Base-by-base conservation (phyloP, 345 rosid species). In the Moringa oleifera region DNA sequence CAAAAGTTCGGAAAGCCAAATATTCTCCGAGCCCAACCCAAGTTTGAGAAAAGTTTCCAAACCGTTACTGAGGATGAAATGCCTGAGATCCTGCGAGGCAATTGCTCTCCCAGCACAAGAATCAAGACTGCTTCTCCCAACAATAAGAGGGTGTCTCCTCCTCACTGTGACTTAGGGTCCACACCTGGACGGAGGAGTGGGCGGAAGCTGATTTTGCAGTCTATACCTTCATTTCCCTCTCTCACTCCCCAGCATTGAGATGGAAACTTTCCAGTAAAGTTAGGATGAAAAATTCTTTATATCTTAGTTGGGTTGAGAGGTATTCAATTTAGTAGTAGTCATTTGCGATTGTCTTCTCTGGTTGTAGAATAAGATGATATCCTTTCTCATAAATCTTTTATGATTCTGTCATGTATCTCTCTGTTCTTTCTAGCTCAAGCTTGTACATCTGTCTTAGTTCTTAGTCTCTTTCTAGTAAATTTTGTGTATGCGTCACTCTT, bases 71-170 rank as follows among this genome's bases (percentile, higher is more conserved):
- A 85, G 33, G 88, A 85, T 1, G 78, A 81, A 55, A 79, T 87
- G 71, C 96, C 96, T 0, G 90, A 86, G 63, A 75, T 84, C 68
- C 87, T 94, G 4, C 73, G 57, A 59, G 80, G 72, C 59, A 75
- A 68, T 68, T 23, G 53, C 18, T 63, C 91, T 46, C 88, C 96
- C 4, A 64, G 53, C 20, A 37, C 79, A 3, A 80, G 70, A 57
- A 53, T 80, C 57, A 95, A 87, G 79, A 77, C 83, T 15, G 67
- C 73, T 31, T 91, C 98, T 62, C 99, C 99, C 41, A 95, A 91
- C 78, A 75, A 91, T 72, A 95, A 91, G 86, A 89, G 99, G 85
- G 85, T 95, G 62, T 91, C 98, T 73, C 96, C 95, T 20, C 97
- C 96, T 22, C 82, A 85, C 19, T 57, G 61, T 2, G 77, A 77